A percentile compares a stretch with the other conserved stretches of the same genome.
Conservation (phyloP, 1,139 yeast species). For the Saccharomyces hybrid region DNA sequence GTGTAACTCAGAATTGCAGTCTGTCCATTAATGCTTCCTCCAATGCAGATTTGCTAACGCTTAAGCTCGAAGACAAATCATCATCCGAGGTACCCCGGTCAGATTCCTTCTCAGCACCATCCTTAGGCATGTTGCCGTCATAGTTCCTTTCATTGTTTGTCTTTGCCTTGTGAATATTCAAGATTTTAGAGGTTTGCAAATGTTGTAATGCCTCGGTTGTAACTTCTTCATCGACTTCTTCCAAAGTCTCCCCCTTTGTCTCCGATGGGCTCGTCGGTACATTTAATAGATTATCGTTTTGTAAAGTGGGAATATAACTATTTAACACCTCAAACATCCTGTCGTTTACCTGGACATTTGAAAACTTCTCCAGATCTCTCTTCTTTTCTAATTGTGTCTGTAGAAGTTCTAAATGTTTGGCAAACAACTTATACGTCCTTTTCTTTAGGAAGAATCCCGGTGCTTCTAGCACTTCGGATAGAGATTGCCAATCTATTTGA, state of each 20-base stretch:
- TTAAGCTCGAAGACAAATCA: conserved; percentile 28
- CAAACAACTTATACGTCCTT: conserved; percentile 26
- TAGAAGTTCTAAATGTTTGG: conserved; percentile 23
- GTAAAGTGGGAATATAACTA: conserved; percentile 1
- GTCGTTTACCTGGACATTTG: neutral
- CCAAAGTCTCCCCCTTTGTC: neutral
- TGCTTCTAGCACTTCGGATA: conserved; percentile 22
- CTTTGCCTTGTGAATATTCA: conserved; percentile 12
- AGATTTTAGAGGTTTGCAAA: conserved; percentile 22
- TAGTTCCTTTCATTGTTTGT: conserved; percentile 7
- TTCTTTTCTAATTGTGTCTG: conserved; percentile 21
- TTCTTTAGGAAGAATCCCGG: conserved; percentile 26
- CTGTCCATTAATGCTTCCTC: conserved; percentile 39
- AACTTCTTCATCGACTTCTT: conserved; percentile 6
- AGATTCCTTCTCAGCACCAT: neutral
- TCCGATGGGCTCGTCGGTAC: neutral
- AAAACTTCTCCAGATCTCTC: conserved; percentile 6
- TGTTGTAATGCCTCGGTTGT: conserved; percentile 17
- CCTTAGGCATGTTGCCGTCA: conserved; percentile 1
- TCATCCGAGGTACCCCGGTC: conserved; percentile 12
- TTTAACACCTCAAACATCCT: neutral
- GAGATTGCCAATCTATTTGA: conserved; percentile 36
- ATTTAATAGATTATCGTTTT: neutral
- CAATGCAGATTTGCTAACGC: conserved; percentile 39
- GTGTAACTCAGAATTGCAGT: conserved; percentile 33